phyloP scores from a whole-genome alignment of 805 yeast genomes.

The Starmerella potacharoeniae region DNA sequence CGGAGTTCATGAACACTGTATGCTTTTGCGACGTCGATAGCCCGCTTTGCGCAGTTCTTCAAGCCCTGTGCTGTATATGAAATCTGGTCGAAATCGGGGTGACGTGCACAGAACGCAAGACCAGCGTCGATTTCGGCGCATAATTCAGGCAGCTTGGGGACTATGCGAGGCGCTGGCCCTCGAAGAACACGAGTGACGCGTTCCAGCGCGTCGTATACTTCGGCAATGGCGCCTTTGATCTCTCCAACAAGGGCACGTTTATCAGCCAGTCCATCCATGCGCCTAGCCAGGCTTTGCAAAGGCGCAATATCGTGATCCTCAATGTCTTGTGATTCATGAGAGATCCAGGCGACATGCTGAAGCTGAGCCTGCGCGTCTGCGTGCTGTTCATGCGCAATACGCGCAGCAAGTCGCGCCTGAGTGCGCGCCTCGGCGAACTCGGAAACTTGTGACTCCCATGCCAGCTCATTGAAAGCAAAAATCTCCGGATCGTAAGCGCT shows the following conservation, averaged over 20 bases:
- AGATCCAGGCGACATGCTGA: constrained; percentile 37
- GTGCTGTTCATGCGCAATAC: constrained; percentile 30
- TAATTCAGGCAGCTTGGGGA: constrained; percentile 39
- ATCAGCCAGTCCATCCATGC: constrained; percentile 38
- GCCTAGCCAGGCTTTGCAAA: constrained; percentile 42
- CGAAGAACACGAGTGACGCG: constrained; percentile 56
- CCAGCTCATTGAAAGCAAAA: constrained; percentile 8
- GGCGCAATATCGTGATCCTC: constrained; percentile 53
- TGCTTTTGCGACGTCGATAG: constrained; percentile 62
- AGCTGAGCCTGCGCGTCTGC: constrained; percentile 38
- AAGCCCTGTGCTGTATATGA: constrained; percentile 61
- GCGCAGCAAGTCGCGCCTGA: constrained; percentile 3
- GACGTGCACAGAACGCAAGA: constrained; percentile 44
- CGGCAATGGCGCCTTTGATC: constrained; percentile 39
- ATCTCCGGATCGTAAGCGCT: constrained; percentile 5
- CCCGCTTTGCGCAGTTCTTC: constrained; percentile 72
- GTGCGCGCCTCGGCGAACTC: neutral
- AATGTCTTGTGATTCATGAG: constrained; percentile 45
- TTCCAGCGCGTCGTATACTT: constrained; percentile 57
- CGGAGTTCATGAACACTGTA: constrained; percentile 39
- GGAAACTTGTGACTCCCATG: constrained; percentile 8
- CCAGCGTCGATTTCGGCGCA: constrained; percentile 55
- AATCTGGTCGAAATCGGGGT: constrained; percentile 54
- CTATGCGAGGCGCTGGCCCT: constrained; percentile 57
- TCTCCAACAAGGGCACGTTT: constrained; percentile 36